Percentiles rank a stretch among this genome's conserved stretches.
phyloP scores from a whole-genome alignment of 352 stramenopile species.

The Thalassiosira mediterranea region DNA sequence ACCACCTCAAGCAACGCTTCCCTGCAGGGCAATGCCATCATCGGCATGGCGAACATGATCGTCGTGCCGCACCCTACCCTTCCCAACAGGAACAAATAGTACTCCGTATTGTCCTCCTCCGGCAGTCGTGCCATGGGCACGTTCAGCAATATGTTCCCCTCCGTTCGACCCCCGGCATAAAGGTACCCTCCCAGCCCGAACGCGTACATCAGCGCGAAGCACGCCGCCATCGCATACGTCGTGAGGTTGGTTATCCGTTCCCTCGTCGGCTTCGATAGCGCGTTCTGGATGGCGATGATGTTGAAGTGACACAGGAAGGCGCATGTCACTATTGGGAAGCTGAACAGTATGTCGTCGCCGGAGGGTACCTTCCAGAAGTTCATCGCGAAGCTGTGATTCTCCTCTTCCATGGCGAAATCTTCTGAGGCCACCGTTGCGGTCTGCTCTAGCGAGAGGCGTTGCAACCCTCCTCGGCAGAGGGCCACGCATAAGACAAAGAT shows the following conservation, averaged over 20 bases:
- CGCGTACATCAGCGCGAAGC: conserved; percentile 60
- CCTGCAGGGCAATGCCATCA: conserved; percentile 58
- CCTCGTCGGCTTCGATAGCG: conserved; percentile 54
- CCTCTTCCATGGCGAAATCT: conserved; percentile 7
- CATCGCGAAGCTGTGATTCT: conserved; percentile 4
- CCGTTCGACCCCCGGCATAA: conserved; percentile 59
- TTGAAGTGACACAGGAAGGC: conserved; percentile 76
- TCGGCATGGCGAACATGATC: conserved; percentile 42
- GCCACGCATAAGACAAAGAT: conserved; percentile 68
- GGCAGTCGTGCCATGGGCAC: conserved; percentile 38
- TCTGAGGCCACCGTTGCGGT: background rate
- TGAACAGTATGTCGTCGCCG: conserved; percentile 55
- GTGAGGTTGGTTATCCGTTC: conserved; percentile 48
- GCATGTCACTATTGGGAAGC: conserved; percentile 70
- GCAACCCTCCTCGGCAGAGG: conserved; percentile 48
- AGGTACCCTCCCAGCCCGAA: conserved; percentile 79
- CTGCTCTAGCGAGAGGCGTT: too few relatives aligned
- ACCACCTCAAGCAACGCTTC: conserved; percentile 56
- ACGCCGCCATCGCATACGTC: conserved; percentile 43
- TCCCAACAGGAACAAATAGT: conserved; percentile 50
- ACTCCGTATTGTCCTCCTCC: conserved; percentile 23
- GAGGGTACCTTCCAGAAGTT: conserved; percentile 52
- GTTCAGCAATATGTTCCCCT: conserved; percentile 84
- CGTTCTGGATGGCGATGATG: conserved; percentile 63
- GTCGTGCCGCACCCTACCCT: conserved; percentile 55